These are phyloP conservation scores for Crataegus laevigata DNA, from an alignment of 306 rosid genomes.

Conservation along the genomic window DNA sequence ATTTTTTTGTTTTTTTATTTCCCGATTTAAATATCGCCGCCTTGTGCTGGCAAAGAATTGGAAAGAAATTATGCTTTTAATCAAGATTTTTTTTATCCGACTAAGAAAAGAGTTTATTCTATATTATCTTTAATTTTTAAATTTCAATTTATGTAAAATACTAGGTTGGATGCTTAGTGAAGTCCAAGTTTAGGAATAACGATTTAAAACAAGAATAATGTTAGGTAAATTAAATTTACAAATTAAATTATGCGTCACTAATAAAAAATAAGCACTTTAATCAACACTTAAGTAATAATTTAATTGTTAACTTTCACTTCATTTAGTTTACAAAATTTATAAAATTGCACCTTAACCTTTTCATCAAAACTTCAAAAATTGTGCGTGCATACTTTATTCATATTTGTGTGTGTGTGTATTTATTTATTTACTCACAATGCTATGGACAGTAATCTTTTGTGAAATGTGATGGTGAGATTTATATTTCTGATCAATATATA, in stretches of 20 bases:
- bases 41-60: background rate
- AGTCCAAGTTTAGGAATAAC: background rate
- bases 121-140: background rate
- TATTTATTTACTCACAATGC: too few relatives aligned
- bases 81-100: background rate
- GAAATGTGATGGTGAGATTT: too few relatives aligned
- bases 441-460: too few relatives aligned
- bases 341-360: background rate
- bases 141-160: background rate
- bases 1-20: background rate
- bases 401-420: too few relatives aligned
- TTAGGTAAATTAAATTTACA: too few relatives aligned
- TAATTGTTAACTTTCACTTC: too few relatives aligned
- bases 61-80: background rate
- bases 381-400: too few relatives aligned
- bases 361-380: too few relatives aligned
- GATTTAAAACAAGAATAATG: background rate
- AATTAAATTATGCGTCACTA: rapidly evolving
- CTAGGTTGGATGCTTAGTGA: background rate
- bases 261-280: too few relatives aligned
- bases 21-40: background rate
- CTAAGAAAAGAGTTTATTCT: background rate
- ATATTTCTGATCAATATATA: too few relatives aligned
- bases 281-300: too few relatives aligned
- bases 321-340: too few relatives aligned